These are phyloP conservation scores for Lactarius sp. DNA, from an alignment of 768 basidiomycete species.

Conservation along the genomic window DNA sequence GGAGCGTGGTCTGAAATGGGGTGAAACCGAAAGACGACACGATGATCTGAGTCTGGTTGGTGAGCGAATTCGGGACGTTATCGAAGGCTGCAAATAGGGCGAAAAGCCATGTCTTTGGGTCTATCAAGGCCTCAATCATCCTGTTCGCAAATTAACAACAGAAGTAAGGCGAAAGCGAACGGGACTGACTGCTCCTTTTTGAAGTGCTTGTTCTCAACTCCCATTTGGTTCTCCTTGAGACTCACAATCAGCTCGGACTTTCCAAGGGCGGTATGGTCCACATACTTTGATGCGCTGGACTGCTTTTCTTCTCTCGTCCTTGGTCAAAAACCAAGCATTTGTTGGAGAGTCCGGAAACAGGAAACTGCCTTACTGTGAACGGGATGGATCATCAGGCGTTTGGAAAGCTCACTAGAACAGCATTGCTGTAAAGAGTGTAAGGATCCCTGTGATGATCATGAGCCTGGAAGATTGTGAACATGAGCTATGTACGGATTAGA, in stretches of 20 bases:
- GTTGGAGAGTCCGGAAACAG: constrained; percentile 74
- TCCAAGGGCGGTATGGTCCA: not conserved
- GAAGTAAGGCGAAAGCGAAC: not conserved
- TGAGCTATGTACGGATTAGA: constrained; percentile 16
- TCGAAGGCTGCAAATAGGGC: constrained; percentile 58
- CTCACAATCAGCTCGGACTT: not conserved
- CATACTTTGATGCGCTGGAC: constrained; percentile 58
- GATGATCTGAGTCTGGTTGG: constrained; percentile 62
- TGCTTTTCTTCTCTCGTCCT: constrained; percentile 56
- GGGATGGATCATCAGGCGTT: not conserved
- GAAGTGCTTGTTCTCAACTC: constrained; percentile 77
- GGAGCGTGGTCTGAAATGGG: constrained; percentile 59
- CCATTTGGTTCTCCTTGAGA: constrained; percentile 65
- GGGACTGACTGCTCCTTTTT: constrained; percentile 68
- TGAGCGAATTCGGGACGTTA: constrained; percentile 62
- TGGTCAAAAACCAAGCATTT: constrained; percentile 68
- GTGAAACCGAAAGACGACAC: constrained; percentile 63
- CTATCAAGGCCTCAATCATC: constrained; percentile 60
- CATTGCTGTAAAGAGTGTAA: constrained; percentile 50
- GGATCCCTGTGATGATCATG: constrained; percentile 61
- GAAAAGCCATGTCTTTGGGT: constrained; percentile 75
- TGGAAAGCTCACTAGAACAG: constrained; percentile 47
- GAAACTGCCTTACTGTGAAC: constrained; percentile 40
- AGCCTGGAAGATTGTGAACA: constrained; percentile 39
- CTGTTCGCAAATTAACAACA: constrained; percentile 32